Evolutionary conservation across 2,329 filamentous ascomycete genomes (phyloP).

Genomic region (Mycosphaerella sp.): DNA sequence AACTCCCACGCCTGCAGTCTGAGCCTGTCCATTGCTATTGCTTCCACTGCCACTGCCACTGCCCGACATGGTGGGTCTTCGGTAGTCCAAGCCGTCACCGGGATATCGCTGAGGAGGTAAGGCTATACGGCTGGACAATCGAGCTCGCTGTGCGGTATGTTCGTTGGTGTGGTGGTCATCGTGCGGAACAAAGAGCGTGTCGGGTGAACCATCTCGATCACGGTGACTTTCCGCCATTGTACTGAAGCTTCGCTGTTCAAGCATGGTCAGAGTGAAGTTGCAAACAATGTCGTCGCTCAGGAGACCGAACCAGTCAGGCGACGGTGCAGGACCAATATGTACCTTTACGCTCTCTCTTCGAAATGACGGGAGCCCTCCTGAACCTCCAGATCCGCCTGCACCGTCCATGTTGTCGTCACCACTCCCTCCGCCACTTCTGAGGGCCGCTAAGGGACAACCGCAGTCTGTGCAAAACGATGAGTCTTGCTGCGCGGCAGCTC

Average conservation of each 20-base stretch:
- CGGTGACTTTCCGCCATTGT: slow-evolving; percentile 18
- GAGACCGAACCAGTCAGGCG: not conserved
- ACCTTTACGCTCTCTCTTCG: slow-evolving; percentile 18
- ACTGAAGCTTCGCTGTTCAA: slow-evolving; percentile 18
- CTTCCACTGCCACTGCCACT: not conserved
- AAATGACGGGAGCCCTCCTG: slow-evolving; percentile 4
- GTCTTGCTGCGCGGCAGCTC: slow-evolving; percentile 3
- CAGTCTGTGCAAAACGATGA: not conserved
- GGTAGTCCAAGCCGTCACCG: slow-evolving; percentile 52
- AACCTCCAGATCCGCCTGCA: slow-evolving; percentile 4
- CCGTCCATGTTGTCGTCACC: slow-evolving; percentile 14
- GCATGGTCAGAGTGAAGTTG: slow-evolving; percentile 10
- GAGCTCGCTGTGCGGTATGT: slow-evolving; percentile 29
- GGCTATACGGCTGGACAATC: slow-evolving; percentile 19
- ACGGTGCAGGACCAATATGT: not conserved
- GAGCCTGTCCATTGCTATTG: not conserved
- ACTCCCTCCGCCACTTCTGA: not conserved
- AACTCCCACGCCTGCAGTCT: slow-evolving; percentile 12
- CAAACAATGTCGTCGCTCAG: not conserved
- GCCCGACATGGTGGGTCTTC: slow-evolving; percentile 41
- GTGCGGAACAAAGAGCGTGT: slow-evolving; percentile 29
- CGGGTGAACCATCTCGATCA: slow-evolving; percentile 16
- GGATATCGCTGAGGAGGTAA: slow-evolving; percentile 33
- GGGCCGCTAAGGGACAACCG: not conserved
- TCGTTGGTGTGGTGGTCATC: slow-evolving; percentile 31